Percentiles rank a stretch among this genome's conserved stretches.
Evolutionary conservation across 345 rosid genomes (phyloP).

Genomic region (Balakata baccata): DNA sequence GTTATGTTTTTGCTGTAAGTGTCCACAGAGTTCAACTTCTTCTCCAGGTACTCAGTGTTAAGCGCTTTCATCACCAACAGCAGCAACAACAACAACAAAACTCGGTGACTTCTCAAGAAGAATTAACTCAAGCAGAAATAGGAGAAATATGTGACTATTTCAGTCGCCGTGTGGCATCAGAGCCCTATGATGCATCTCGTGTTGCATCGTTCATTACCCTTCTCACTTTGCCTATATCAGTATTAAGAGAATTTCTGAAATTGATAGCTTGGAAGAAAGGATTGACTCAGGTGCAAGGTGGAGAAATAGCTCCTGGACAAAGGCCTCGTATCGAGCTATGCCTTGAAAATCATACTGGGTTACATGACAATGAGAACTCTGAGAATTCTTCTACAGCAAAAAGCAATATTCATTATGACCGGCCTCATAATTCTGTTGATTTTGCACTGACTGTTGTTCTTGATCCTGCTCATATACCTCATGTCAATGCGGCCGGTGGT

Average conservation of each 20-base stretch:
- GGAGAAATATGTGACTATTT: slow-evolving; percentile 96
- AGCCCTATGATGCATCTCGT: slow-evolving; percentile 96
- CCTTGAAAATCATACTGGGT: slow-evolving; percentile 83
- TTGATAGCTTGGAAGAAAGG: slow-evolving; percentile 98
- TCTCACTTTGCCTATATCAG: slow-evolving; percentile 90
- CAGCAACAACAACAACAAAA: slow-evolving; percentile 81
- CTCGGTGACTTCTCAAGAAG: slow-evolving; percentile 72
- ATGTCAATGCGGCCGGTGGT: slow-evolving; percentile 84
- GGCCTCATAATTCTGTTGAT: slow-evolving; percentile 77
- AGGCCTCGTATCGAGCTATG: slow-evolving; percentile 88
- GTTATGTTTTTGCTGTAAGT: slow-evolving; percentile 93
- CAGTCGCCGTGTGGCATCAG: slow-evolving; percentile 96
- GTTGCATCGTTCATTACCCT: slow-evolving; percentile 98
- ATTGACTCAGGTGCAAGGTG: slow-evolving; percentile 67
- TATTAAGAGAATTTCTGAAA: slow-evolving; percentile 86
- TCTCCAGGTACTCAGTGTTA: slow-evolving; percentile 94
- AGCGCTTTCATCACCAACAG: slow-evolving; percentile 88
- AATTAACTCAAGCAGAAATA: slow-evolving; percentile 77
- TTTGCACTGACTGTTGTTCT: slow-evolving; percentile 88
- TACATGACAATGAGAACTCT: slow-evolving; percentile 28
- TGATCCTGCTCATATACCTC: slow-evolving; percentile 86
- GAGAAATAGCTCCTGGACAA: slow-evolving; percentile 82
- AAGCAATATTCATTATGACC: slow-evolving; percentile 84
- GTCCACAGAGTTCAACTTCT: slow-evolving; percentile 99
- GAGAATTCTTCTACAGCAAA: slow-evolving; percentile 56